Percentiles rank a stretch among this genome's conserved stretches.
Conservation (phyloP, 768 basidiomycete species). For the Suillus brevipes region DNA sequence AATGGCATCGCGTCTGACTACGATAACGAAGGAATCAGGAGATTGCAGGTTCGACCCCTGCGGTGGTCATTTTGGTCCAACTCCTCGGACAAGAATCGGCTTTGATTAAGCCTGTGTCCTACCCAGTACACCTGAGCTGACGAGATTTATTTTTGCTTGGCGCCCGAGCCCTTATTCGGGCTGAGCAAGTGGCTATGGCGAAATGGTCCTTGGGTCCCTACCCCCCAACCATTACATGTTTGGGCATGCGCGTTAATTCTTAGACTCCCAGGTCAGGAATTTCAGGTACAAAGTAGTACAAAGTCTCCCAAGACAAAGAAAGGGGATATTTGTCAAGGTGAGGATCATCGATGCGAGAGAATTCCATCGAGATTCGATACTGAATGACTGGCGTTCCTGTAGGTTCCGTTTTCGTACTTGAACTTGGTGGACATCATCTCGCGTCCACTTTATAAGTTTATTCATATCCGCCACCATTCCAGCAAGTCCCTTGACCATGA, state of each 20-base stretch:
- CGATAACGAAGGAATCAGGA: constrained; percentile 68
- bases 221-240: neutral
- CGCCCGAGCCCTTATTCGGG: neutral
- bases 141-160: neutral
- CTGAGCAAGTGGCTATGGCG: neutral
- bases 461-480: neutral
- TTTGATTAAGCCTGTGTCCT: neutral
- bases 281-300: neutral
- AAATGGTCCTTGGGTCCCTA: neutral
- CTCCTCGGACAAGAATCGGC: neutral
- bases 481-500: neutral
- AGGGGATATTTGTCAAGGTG: neutral
- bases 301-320: neutral
- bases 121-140: neutral
- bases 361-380: neutral
- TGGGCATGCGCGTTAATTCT: neutral
- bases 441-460: neutral
- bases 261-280: neutral
- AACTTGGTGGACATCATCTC: neutral
- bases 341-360: neutral
- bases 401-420: neutral
- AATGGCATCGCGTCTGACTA: constrained; percentile 95
- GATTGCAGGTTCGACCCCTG: constrained; percentile 94
- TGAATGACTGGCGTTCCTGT: neutral
- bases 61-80: constrained; percentile 58